Evolutionary conservation across 345 rosid species (phyloP).

Genomic region (Brassica rapa): DNA sequence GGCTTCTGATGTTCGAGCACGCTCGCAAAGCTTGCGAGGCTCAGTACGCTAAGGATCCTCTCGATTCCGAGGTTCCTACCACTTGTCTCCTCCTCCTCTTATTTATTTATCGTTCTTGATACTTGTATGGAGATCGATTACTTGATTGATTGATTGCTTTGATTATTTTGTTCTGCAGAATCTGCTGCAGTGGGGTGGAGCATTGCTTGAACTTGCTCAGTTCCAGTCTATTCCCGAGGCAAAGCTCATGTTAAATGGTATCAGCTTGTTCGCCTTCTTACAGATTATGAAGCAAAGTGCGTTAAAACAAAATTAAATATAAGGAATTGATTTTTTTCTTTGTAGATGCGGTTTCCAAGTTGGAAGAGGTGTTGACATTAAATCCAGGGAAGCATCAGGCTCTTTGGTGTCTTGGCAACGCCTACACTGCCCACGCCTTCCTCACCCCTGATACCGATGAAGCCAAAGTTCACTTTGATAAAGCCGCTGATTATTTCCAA

Average conservation of each 20-base stretch:
- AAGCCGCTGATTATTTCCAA: conserved; percentile 64
- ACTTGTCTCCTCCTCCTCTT: neutral
- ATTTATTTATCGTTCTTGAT: neutral
- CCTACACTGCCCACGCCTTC: conserved; percentile 77
- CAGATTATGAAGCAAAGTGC: neutral
- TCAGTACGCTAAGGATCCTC: conserved; percentile 58
- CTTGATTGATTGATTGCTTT: neutral
- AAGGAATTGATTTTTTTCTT: neutral
- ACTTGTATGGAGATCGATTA: neutral
- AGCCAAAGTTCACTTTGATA: conserved; percentile 62
- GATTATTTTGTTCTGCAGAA: conserved; percentile 37
- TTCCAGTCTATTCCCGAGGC: conserved; percentile 51
- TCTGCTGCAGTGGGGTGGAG: conserved; percentile 55
- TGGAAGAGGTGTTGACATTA: conserved; percentile 77
- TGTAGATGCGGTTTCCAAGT: conserved; percentile 77
- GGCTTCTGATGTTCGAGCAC: conserved; percentile 56
- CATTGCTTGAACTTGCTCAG: conserved; percentile 66
- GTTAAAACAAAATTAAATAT: no score
- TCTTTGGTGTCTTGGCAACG: conserved; percentile 90
- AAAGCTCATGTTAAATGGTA: conserved; percentile 45
- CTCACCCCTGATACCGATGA: conserved; percentile 59
- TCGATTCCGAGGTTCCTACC: conserved; percentile 57
- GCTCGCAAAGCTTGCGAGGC: conserved; percentile 58
- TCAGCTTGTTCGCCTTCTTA: neutral
- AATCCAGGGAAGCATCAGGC: conserved; percentile 71